Evolutionary conservation across 768 basidiomycete species (phyloP).

Genomic region (Filobasidium wieringae): DNA sequence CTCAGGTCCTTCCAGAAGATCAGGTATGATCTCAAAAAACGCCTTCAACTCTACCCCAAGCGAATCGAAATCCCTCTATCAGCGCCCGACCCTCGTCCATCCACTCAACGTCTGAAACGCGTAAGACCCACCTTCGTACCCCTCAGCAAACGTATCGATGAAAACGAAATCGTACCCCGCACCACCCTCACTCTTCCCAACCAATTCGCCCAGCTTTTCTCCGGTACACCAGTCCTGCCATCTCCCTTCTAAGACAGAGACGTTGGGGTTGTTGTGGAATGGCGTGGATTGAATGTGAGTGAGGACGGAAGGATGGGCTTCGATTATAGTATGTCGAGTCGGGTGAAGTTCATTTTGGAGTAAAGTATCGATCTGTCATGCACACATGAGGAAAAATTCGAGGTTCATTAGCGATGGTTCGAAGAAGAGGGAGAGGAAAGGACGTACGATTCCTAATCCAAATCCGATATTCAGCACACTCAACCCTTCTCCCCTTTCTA

Average conservation of each 20-base stretch:
- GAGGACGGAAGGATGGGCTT: constrained; percentile 89
- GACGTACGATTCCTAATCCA: constrained; percentile 64
- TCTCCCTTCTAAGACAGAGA: constrained; percentile 71
- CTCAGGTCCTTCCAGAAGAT: constrained; percentile 59
- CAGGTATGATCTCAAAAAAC: constrained; percentile 71
- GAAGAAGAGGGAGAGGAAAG: background rate
- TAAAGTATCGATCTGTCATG: constrained; percentile 62
- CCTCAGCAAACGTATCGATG: constrained; percentile 85
- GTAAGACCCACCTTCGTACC: constrained; percentile 51
- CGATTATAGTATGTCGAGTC: constrained; percentile 71
- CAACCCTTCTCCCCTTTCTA: constrained; percentile 37
- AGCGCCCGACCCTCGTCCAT: background rate
- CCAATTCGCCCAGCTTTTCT: constrained; percentile 27
- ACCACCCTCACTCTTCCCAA: constrained; percentile 13
- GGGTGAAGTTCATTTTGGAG: constrained; percentile 62
- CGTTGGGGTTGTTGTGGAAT: constrained; percentile 66
- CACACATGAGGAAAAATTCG: constrained; percentile 16
- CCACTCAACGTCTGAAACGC: background rate
- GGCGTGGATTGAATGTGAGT: constrained; percentile 59
- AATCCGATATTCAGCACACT: constrained; percentile 84
- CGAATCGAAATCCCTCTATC: background rate
- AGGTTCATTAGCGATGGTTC: constrained; percentile 16
- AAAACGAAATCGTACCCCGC: constrained; percentile 74
- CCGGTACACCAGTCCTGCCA: constrained; percentile 67
- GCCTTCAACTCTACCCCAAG: constrained; percentile 48